Base-by-base conservation (phyloP, 345 rosid genomes). In the Moricandia arvensis region DNA sequence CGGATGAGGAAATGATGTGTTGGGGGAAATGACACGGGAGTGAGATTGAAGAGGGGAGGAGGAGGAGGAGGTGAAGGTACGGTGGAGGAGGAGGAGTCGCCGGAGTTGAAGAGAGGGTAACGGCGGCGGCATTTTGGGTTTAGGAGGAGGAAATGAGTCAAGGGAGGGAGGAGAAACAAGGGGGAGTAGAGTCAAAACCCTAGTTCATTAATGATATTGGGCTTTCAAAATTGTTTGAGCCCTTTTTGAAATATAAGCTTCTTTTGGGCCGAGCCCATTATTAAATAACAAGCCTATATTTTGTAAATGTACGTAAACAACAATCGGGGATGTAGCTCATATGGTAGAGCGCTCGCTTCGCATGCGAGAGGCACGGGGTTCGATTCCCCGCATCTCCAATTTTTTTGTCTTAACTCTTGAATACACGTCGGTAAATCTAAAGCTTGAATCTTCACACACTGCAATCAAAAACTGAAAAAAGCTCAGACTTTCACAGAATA, bases 351-450 rank as follows among this genome's bases (percentile, higher is more conserved):
- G 90, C 91, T 92, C 93, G 96, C 97, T 89, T 90, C 89, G 98
- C 97, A 92, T 95, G 98, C 96, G 96, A 95, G 96, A 92, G 97
- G 97, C 89, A 89, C 96, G 89, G 90, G 88, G 96, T 92, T 90
- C 91, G 96, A 92, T 90, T 90, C 95, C 93, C 93, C 88, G 95
- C 96, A 84, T 80, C 91, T 91, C 92, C 92, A 87, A n/a, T 45
- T 45, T 45, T 0, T 45, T 43, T 43, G 45, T 13, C 4, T 45
- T 1, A 0, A 4, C n/a, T 45, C 16, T 45, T 1, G 13, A 15
- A 41, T 15, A 35, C 49, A 12, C 49, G 49, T 41, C 12, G 49
- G 49, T 59, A 59, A 59, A 59, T 31, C 24, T 7, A 31, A 24
- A 43, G 27, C 17, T 33, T 54, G 51, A 49, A 64, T 24, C 68